Base-by-base conservation (phyloP, 148 eudicot species). In the Beta vulgaris region DNA sequence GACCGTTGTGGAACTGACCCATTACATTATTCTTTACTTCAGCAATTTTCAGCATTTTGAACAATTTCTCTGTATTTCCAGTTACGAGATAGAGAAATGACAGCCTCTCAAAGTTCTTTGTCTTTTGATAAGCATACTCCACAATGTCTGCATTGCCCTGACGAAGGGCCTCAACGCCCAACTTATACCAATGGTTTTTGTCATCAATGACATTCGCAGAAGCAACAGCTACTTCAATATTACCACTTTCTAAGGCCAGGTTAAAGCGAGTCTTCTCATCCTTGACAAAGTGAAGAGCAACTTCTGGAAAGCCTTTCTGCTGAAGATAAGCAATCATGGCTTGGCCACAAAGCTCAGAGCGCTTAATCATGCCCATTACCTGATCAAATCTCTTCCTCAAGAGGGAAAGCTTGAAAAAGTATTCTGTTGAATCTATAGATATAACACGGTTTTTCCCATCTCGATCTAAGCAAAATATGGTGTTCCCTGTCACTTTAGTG, bases 231-330 rank as follows among this genome's bases (percentile, higher is more conserved):
- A 84, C 81, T 77, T 90, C 85, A 25, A 90, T 90, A 78, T 88
- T 88, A 16, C 95, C 91, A 83, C 95, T 90, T 77, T 82, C 85
- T 48, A 85, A 63, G 35, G 88, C 88, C 79, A 85, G 68, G 66
- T 84, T 87, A 68, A 80, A 90, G 13, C 90, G 85, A 68, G 88
- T 85, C 72, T 86, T 79, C 82, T 91, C 96, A 74, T 93, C 98
- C 81, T 91, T 93, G 23, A 90, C 98, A 83, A 93, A 91, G 87
- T 93, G 97, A 46, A 93, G 98, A 76, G 97, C 98, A 79, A 93
- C 97, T 77, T 93, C 97, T 12, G 98, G 98, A 76, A 91, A 93
- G n/a, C 98, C 98, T 74, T 93, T 93, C 80, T 93, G 98, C 87
- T 93, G 98, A 69, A 93, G 88, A 80, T 93, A 93, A 40, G 98